Evolutionary conservation across 345 rosid genomes (phyloP).

Genomic region (Eucalyptus marginata): DNA sequence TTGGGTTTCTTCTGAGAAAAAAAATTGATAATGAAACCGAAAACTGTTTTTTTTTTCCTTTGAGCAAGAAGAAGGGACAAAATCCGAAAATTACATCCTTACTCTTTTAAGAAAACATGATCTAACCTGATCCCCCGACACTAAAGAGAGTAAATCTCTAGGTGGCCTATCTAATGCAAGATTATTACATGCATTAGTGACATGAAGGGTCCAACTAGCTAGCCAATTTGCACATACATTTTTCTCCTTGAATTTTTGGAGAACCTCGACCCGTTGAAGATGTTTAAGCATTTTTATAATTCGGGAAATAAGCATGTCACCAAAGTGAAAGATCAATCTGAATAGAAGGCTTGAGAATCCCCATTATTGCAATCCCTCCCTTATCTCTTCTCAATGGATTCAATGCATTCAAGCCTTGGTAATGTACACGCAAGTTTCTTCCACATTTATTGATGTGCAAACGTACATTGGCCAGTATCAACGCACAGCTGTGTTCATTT

Average conservation of each 20-base stretch:
- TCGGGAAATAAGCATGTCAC: background rate
- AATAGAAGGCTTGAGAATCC: background rate
- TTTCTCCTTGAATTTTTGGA: background rate
- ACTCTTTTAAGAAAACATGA: background rate
- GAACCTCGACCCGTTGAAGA: background rate
- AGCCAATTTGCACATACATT: background rate
- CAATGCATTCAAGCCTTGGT: background rate
- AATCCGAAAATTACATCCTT: background rate
- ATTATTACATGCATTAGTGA: background rate
- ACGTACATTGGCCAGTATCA: background rate
- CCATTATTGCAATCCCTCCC: background rate
- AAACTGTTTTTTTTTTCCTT: background rate
- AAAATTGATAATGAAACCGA: background rate
- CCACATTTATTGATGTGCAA: background rate
- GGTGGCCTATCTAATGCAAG: background rate
- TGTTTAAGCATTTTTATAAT: background rate
- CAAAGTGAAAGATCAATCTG: background rate
- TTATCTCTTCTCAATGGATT: background rate
- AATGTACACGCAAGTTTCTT: background rate
- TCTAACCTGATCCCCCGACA: background rate
- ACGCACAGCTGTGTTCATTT: background rate
- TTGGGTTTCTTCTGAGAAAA: background rate
- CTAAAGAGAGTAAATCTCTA: background rate
- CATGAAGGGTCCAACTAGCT: background rate
- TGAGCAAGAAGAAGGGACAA: background rate